phyloP scores from a whole-genome alignment of 2,329 filamentous ascomycete genomes.

The Mariannaea sp. region DNA sequence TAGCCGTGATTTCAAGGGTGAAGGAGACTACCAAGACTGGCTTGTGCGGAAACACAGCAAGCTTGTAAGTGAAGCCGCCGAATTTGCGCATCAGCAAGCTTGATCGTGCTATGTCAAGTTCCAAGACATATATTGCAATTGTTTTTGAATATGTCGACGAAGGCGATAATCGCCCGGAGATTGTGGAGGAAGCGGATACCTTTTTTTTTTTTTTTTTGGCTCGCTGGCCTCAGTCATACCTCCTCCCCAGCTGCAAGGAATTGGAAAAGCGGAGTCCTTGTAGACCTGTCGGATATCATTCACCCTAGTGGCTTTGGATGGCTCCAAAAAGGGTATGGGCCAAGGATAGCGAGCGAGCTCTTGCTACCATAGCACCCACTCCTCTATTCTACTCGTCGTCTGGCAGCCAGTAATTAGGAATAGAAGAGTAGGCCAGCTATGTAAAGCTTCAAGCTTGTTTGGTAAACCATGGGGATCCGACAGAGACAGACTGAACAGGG shows the following conservation, averaged over 20 bases:
- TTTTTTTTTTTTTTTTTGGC: conserved; percentile 8
- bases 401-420: no score
- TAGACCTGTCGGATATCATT: conserved; percentile 3
- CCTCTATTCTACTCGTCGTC: no score
- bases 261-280: conserved; percentile 9
- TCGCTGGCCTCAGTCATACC: conserved; percentile 2
- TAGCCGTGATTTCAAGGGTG: no score
- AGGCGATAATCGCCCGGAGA: background rate
- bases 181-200: background rate
- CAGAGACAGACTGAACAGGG: no score
- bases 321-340: background rate
- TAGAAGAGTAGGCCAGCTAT: no score
- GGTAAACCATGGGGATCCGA: no score
- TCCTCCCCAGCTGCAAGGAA: background rate
- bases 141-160: background rate
- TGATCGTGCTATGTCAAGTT: background rate
- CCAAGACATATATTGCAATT: background rate
- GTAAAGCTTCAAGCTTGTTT: no score
- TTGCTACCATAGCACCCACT: no score
- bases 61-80: no score
- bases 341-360: background rate
- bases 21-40: no score
- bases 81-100: no score
- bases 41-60: no score
- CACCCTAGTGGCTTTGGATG: background rate